Conservation (phyloP, 163 green algal species). For the Coccomyxa subellipsoidea region DNA sequence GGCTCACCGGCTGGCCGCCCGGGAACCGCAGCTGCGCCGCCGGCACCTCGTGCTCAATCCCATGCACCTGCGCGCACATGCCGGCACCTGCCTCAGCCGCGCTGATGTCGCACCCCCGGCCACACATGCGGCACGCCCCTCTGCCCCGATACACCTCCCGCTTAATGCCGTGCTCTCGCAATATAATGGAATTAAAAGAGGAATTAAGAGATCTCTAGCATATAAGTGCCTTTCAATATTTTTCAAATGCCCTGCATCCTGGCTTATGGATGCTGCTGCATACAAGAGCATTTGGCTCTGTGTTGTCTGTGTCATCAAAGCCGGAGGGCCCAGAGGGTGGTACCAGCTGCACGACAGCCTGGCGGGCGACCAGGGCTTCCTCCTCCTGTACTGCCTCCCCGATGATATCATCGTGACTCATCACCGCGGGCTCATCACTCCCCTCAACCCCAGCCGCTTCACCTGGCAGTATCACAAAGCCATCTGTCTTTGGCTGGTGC, state of each 20-base stretch:
- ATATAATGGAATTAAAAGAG: no score
- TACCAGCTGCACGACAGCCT: conserved; percentile 24
- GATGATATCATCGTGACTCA: conserved; percentile 78
- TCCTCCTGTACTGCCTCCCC: conserved; percentile 65
- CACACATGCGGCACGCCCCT: no score
- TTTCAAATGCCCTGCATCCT: no score
- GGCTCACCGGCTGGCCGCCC: conserved; percentile 88
- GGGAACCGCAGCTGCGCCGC: conserved; percentile 31
- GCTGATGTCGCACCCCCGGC: neutral
- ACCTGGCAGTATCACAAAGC: neutral
- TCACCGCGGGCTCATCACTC: neutral
- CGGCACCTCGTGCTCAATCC: neutral
- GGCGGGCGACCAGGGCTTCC: conserved; percentile 46
- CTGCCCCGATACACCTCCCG: no score
- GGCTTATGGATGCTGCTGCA: no score
- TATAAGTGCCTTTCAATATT: no score
- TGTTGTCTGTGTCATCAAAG: no score
- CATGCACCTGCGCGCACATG: neutral
- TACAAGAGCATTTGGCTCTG: no score
- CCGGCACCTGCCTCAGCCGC: neutral
- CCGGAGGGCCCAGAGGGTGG: no score
- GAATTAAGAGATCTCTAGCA: no score
- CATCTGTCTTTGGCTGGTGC: neutral
- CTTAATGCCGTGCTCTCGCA: no score
- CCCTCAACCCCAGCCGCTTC: neutral